Conservation (phyloP, 192 early-diverging fungal species). For the Entomortierella parvispora region DNA sequence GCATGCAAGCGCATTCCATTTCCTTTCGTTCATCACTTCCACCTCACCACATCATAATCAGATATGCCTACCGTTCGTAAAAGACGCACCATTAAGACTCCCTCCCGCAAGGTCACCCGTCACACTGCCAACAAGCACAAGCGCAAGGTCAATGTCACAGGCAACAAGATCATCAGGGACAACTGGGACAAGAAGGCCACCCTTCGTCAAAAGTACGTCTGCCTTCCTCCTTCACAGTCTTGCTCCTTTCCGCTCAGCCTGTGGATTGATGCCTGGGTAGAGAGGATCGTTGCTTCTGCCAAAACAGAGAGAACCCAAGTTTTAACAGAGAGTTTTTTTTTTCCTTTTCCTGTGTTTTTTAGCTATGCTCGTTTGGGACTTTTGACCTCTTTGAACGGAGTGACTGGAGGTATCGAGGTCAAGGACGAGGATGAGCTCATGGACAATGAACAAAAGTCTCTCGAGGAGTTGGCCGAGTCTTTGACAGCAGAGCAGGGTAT, state of each 20-base stretch:
- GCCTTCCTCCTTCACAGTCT: not conserved
- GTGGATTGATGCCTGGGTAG: no score
- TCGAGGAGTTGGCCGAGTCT: constrained; percentile 64
- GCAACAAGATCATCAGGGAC: constrained; percentile 64
- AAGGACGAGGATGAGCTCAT: constrained; percentile 56
- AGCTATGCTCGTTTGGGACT: constrained; percentile 79
- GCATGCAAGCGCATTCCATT: not conserved
- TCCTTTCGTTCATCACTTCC: not conserved
- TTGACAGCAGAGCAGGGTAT: constrained; percentile 75
- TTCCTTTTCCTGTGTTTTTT: not conserved
- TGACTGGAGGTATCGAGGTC: constrained; percentile 65
- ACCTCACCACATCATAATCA: constrained; percentile 23
- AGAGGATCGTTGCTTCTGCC: no score
- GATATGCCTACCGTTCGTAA: constrained; percentile 73
- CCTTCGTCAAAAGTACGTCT: constrained; percentile 70
- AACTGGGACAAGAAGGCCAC: constrained; percentile 78
- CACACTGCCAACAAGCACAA: constrained; percentile 70
- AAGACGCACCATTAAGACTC: constrained; percentile 72
- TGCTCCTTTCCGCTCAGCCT: not conserved
- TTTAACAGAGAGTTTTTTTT: no score
- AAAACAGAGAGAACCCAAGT: no score
- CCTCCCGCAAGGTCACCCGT: constrained; percentile 69
- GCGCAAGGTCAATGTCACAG: constrained; percentile 65
- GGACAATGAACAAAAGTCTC: constrained; percentile 58
- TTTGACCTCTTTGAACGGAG: constrained; percentile 71